Conservation (phyloP, 2,329 filamentous ascomycete genomes). For the Dactylellina sp. region DNA sequence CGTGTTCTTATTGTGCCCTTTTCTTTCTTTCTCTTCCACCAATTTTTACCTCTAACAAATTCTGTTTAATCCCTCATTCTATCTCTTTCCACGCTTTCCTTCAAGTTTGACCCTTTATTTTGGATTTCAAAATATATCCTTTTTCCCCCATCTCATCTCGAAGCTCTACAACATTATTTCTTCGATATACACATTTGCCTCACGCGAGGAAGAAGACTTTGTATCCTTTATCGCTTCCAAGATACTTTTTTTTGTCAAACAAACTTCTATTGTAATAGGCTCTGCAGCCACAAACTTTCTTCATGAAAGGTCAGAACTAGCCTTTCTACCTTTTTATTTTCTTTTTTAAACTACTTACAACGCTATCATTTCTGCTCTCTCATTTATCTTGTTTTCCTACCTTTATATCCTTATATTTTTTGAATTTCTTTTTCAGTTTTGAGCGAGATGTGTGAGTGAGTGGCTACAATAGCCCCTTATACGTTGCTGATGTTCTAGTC, state of each 20-base stretch:
- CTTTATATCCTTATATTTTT: conserved; percentile 19
- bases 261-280: conserved; percentile 46
- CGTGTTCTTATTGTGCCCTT: conserved; percentile 35
- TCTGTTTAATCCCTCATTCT: conserved; percentile 55
- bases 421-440: conserved; percentile 18
- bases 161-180: neutral
- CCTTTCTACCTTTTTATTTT: conserved; percentile 13
- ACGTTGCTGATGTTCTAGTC: conserved; percentile 8
- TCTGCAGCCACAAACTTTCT: conserved; percentile 28
- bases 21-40: conserved; percentile 36
- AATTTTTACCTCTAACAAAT: conserved; percentile 42
- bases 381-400: conserved; percentile 20
- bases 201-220: conserved; percentile 36
- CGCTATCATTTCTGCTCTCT: conserved; percentile 11
- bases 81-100: conserved; percentile 43
- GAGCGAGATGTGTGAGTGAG: neutral
- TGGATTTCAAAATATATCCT: conserved; percentile 17
- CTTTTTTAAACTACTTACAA: conserved; percentile 17
- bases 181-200: conserved; percentile 36
- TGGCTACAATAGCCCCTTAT: conserved; percentile 23
- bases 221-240: conserved; percentile 32
- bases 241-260: conserved; percentile 21
- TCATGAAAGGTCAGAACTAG: conserved; percentile 2
- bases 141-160: conserved; percentile 12
- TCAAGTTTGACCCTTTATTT: neutral